phyloP scores from a whole-genome alignment of 345 rosid genomes.

The Acer saccharum region DNA sequence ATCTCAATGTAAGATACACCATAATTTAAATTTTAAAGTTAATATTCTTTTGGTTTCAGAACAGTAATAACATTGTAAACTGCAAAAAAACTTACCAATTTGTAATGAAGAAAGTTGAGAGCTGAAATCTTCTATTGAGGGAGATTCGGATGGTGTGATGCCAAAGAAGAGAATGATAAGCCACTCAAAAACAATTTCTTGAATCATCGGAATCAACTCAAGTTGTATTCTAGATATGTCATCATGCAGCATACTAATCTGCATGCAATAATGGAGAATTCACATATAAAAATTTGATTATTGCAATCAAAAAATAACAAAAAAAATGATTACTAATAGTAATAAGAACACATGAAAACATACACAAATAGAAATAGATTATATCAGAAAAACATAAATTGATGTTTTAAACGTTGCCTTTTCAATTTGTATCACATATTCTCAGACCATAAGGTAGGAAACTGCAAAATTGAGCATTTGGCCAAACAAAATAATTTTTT shows the following conservation, averaged over 20 bases:
- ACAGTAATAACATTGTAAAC: conserved; percentile 7
- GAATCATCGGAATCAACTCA: conserved; percentile 89
- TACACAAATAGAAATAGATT: not conserved
- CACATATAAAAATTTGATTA: conserved; percentile 1
- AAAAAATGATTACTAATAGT: too few species aligned
- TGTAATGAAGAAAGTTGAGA: conserved; percentile 81
- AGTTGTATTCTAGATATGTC: conserved; percentile 72
- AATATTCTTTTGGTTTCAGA: not conserved
- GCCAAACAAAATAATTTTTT: not conserved
- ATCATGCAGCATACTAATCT: conserved; percentile 71
- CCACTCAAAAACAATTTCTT: conserved; percentile 87
- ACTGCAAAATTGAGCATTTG: not conserved
- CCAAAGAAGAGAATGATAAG: conserved; percentile 65
- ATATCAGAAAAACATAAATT: not conserved
- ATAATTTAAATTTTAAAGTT: not conserved
- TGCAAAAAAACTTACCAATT: conserved; percentile 58
- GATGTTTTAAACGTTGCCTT: not conserved
- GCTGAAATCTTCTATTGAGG: conserved; percentile 81
- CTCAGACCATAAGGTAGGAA: not conserved
- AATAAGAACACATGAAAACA: not conserved
- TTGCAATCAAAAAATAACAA: not conserved
- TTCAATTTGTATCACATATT: conserved; percentile 12
- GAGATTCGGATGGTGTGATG: conserved; percentile 74
- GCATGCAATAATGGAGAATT: conserved; percentile 21
- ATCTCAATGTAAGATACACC: not conserved